Conservation (phyloP, 2,329 filamentous ascomycete genomes). For the Daldinia sp. region DNA sequence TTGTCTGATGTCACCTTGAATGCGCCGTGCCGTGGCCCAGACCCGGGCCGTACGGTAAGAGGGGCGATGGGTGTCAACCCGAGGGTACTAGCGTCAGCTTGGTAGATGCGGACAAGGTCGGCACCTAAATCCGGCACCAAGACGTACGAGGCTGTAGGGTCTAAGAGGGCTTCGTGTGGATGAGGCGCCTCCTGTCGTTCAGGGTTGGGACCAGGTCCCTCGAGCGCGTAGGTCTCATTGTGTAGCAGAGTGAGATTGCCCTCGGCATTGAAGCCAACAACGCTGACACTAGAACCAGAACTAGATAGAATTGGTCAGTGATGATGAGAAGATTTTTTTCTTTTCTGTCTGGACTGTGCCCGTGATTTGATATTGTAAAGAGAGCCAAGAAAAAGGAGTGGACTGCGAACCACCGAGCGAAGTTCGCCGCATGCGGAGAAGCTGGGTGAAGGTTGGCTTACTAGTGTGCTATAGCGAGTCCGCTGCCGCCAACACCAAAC, state of each 20-base stretch:
- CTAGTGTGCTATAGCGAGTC: slow-evolving; percentile 51
- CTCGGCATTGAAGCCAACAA: slow-evolving; percentile 53
- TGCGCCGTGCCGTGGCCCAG: slow-evolving; percentile 73
- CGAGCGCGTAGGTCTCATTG: slow-evolving; percentile 56
- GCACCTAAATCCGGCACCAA: slow-evolving; percentile 75
- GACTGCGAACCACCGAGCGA: slow-evolving; percentile 30
- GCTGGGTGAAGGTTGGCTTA: slow-evolving; percentile 44
- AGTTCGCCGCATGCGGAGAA: slow-evolving; percentile 35
- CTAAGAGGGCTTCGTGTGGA: slow-evolving; percentile 73
- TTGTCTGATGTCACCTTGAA: slow-evolving; percentile 63
- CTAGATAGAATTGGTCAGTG: slow-evolving; percentile 50
- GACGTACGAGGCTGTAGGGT: slow-evolving; percentile 73
- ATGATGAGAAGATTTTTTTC: slow-evolving; percentile 24
- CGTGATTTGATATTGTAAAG: slow-evolving; percentile 36
- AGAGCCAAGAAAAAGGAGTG: slow-evolving; percentile 34
- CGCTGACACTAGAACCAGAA: slow-evolving; percentile 59
- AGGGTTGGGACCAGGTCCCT: slow-evolving; percentile 54
- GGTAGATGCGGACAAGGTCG: slow-evolving; percentile 70
- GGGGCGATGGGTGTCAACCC: slow-evolving; percentile 56
- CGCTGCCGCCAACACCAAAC: slow-evolving; percentile 47
- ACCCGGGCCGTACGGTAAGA: slow-evolving; percentile 61
- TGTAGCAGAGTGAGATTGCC: slow-evolving; percentile 54
- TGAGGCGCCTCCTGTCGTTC: slow-evolving; percentile 69
- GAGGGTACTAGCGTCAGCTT: slow-evolving; percentile 63
- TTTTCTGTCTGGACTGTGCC: slow-evolving; percentile 19